Evolutionary conservation across 2,329 filamentous ascomycete species (phyloP).

Genomic region (Epichloe bromicola): DNA sequence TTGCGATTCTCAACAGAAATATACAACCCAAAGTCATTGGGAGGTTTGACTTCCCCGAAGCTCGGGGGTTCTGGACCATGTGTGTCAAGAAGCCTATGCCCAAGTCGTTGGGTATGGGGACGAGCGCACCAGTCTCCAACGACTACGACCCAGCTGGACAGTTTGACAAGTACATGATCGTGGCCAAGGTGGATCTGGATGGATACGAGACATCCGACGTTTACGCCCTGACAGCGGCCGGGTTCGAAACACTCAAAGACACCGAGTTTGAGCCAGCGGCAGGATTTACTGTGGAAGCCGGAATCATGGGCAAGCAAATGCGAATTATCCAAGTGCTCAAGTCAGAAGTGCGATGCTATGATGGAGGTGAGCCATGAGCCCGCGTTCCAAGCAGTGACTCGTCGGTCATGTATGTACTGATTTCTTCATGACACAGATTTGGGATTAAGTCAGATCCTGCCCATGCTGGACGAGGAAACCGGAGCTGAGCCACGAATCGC

Average conservation of each 20-base stretch:
- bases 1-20: conserved; percentile 66
- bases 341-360: conserved; percentile 80
- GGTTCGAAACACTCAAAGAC: conserved; percentile 61
- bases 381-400: too few species aligned
- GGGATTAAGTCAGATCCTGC: conserved; percentile 78
- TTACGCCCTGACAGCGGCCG: conserved; percentile 59
- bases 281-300: conserved; percentile 75
- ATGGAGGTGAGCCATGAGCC: conserved; percentile 51
- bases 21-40: conserved; percentile 62
- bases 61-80: conserved; percentile 71
- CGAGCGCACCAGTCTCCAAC: conserved; percentile 34
- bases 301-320: conserved; percentile 65
- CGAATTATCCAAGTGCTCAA: conserved; percentile 79
- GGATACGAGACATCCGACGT: conserved; percentile 68
- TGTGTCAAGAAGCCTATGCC: conserved; percentile 53
- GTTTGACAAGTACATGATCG: conserved; percentile 71
- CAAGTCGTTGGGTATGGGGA: conserved; percentile 35
- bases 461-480: conserved; percentile 83
- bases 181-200: conserved; percentile 56
- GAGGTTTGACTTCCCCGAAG: conserved; percentile 58
- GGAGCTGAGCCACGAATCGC: conserved; percentile 67
- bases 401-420: conserved; percentile 8
- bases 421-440: conserved; percentile 46
- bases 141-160: conserved; percentile 47
- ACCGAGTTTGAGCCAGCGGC: conserved; percentile 89